Evolutionary conservation across 1,139 yeast species (phyloP), one percentile per base, ranked within the genome.

Genomic region (Sugiyamaella japonica): DNA sequence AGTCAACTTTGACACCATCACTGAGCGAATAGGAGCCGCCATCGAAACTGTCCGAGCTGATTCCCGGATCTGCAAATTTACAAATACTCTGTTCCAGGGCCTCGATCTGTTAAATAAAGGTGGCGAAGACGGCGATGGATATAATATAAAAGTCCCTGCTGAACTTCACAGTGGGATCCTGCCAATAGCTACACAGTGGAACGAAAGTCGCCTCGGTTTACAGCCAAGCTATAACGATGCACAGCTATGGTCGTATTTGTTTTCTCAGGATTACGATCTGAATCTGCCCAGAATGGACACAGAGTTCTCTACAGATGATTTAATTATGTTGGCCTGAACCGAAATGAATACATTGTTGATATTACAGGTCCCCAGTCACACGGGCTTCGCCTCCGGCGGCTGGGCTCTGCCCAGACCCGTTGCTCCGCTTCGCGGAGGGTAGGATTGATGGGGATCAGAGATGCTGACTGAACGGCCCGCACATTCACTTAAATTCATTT

Each of bases 151-250:
- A 20, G 34, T 52, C 15, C 55, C 55, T 10, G 39, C 16, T 6
- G 48, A 46, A 16, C 31, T 52, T 25, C 55, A 37, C 20, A 34
- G 15, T 13, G 55, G 55, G 7, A 52, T 52, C 17, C 29, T 47
- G 2, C 50, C 50, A 3, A 28, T 47, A 29, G 43, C 50, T 10
- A 40, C 16, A n/a, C 49, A 45, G 16, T 45, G 49, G 49, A 45
- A 45, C 10, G 49, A 32, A 23, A 36, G 20, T 15, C 37, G 49
- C 36, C 32, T 45, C 12, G 40, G 37, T 37, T 36, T 45, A 13
- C 49, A 23, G n/a, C 49, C 49, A 7, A 45, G 41, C 3, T 45
- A 45, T 28, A 45, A 45, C 23, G 49, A 45, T 28, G 16, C 36
- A 36, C 16, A 6, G 32, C 16, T 45, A 5, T 45, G 49, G 49